Evolutionary conservation across 148 eudicot species (phyloP).

Genomic region (Nepenthes mirabilis): DNA sequence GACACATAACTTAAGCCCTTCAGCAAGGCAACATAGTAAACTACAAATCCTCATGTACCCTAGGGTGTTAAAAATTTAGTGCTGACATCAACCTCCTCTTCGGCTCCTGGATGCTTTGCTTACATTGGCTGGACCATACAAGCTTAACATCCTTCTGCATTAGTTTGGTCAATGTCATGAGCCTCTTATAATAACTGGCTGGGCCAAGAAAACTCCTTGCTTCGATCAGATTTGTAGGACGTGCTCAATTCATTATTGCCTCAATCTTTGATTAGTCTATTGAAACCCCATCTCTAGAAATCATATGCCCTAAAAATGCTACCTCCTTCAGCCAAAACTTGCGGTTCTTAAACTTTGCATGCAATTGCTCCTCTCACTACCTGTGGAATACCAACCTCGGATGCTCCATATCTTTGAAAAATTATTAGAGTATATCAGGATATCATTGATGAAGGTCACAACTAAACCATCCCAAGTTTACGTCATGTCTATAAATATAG

Average conservation of each 20-base stretch:
- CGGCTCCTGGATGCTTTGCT: background rate
- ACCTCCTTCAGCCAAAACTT: background rate
- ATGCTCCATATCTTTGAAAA: no score
- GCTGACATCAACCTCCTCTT: background rate
- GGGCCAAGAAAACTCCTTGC: no score
- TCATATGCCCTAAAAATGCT: background rate
- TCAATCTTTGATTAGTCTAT: no score
- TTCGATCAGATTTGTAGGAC: no score
- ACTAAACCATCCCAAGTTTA: no score
- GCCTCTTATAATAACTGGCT: background rate
- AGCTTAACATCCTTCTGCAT: background rate
- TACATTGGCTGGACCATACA: background rate
- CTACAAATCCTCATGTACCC: background rate
- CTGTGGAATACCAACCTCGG: no score
- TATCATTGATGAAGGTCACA: no score
- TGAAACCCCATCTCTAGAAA: background rate
- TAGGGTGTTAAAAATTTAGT: background rate
- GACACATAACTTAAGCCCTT: background rate
- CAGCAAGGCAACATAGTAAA: background rate
- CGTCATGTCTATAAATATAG: no score
- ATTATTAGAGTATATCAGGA: no score
- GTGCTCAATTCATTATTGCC: no score
- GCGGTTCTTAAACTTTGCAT: background rate
- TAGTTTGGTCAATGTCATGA: background rate
- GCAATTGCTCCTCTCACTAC: background rate